Base-by-base conservation (phyloP, 2,329 filamentous ascomycete species). In the Thelonectria discophora region DNA sequence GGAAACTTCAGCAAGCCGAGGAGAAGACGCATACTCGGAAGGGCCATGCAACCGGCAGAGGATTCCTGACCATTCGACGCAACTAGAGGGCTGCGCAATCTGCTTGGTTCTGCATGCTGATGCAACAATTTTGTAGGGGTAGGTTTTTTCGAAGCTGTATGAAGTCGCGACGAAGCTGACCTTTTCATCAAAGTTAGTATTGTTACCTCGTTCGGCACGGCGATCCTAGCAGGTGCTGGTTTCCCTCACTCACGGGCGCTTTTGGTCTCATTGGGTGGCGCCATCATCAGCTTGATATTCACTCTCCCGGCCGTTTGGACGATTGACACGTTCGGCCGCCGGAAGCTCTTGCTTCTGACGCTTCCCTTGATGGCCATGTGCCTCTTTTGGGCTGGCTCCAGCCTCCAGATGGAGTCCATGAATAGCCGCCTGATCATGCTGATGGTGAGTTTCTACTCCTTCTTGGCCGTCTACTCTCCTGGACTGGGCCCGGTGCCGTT, bases 251-350 rank as follows among this genome's bases (percentile, higher is more conserved):
- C 69, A 8, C 68, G 71, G 9, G 75, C 75, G 4, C 66, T 77
- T 0, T 65, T 74, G 48, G 73, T 71, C 15, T 76, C 74, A 2
- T 71, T 77, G 32, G 75, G 75, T n/a, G 72, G 71, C 12, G 75
- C 75, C 21, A 73, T 84, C 32, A 76, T 85, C 58, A 85, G 85
- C 72, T 86, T 84, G 68, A 42, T 84, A 32, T 86, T 64, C 58
- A 73, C 74, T 5, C 61, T 75, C 51, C 74, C 74, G 8, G 74
- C 74, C 10, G 65, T 77, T 32, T 74, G 69, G 63, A 76, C 74
- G 5, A 76, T 77, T 43, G 84, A 86, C 65, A 86, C 82, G 0
- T 85, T 80, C 63, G 84, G 83, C 12, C 81, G 84, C 32, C 79
- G 84, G n/a, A 76, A 80, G 21, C 73, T 86, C 48, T 64, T 71